Evolutionary conservation across 139 green algal genomes (phyloP).

Genomic region (Chlorella vulgaris): DNA sequence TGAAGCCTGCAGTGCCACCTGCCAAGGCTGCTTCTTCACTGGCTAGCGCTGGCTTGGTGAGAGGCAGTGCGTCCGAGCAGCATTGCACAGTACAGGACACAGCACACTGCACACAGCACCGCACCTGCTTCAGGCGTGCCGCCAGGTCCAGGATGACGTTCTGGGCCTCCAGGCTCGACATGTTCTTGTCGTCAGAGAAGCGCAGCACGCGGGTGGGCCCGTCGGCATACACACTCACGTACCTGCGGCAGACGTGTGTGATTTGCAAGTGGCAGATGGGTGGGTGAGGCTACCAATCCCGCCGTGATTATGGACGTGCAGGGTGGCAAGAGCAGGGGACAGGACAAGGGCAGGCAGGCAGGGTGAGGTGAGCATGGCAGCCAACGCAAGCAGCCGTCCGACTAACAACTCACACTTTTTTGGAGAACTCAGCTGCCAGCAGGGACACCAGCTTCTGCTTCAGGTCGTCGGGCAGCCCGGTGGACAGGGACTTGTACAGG

Average conservation of each 20-base stretch:
- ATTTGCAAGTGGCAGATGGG: not conserved
- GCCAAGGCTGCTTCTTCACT: no score
- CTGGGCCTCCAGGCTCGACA: constrained; percentile 55
- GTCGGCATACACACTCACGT: constrained; percentile 85
- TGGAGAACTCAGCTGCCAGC: constrained; percentile 59
- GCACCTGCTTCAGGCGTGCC: constrained; percentile 54
- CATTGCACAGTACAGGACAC: not conserved
- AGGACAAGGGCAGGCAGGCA: not conserved
- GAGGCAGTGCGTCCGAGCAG: not conserved
- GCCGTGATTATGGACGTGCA: no score
- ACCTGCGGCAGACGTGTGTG: constrained; percentile 18
- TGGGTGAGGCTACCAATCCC: no score
- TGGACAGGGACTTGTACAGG: constrained; percentile 34
- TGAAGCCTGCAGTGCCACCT: no score
- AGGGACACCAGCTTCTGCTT: constrained; percentile 55
- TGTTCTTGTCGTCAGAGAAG: constrained; percentile 73
- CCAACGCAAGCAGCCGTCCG: no score
- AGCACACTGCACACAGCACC: no score
- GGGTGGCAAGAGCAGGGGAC: no score
- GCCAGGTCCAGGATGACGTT: constrained; percentile 68
- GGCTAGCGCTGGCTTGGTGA: no score
- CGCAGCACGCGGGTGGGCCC: constrained; percentile 86
- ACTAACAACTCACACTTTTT: constrained; percentile 40
- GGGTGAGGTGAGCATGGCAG: no score
- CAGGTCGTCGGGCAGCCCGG: constrained; percentile 49